A percentile compares a stretch with the other conserved stretches of the same genome.
Conservation (phyloP, 148 eudicot species). For the Agrostemma githago region DNA sequence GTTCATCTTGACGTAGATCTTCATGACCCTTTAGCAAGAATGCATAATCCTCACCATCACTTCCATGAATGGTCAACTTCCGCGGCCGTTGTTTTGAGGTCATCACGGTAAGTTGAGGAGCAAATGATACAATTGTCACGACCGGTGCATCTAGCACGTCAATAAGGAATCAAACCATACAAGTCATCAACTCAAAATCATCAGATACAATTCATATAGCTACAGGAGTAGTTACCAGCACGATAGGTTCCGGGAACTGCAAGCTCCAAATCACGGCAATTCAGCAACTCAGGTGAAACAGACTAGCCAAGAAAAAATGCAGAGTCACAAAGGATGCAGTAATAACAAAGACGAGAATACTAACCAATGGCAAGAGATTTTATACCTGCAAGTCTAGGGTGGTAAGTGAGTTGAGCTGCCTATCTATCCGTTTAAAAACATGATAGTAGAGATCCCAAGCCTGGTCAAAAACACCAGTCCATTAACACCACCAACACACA, state of each 20-base stretch:
- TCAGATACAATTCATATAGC: background rate
- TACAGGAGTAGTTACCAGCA: constrained; percentile 51
- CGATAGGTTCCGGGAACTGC: constrained; percentile 98
- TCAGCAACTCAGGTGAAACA: constrained; percentile 86
- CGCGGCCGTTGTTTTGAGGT: constrained; percentile 97
- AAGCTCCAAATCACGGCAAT: constrained; percentile 79
- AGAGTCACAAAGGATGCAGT: constrained; percentile 1
- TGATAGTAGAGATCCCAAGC: constrained; percentile 99
- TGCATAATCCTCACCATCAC: constrained; percentile 92
- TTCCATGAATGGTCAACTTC: constrained; percentile 92
- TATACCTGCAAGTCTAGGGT: constrained; percentile 88
- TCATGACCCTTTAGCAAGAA: constrained; percentile 98
- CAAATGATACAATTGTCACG: constrained; percentile 90
- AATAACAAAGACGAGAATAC: constrained; percentile 4
- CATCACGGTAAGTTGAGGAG: constrained; percentile 88
- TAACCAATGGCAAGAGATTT: background rate
- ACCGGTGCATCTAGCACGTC: constrained; percentile 60
- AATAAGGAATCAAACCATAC: background rate
- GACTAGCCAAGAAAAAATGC: constrained; percentile 45
- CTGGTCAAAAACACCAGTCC: constrained; percentile 34
- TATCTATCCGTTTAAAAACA: constrained; percentile 85
- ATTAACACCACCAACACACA: constrained; percentile 7
- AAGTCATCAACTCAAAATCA: background rate
- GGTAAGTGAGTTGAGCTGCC: constrained; percentile 85
- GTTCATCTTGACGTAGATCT: constrained; percentile 99